Conservation (phyloP, 768 basidiomycete genomes). For the Coprinopsis marcescibilis region DNA sequence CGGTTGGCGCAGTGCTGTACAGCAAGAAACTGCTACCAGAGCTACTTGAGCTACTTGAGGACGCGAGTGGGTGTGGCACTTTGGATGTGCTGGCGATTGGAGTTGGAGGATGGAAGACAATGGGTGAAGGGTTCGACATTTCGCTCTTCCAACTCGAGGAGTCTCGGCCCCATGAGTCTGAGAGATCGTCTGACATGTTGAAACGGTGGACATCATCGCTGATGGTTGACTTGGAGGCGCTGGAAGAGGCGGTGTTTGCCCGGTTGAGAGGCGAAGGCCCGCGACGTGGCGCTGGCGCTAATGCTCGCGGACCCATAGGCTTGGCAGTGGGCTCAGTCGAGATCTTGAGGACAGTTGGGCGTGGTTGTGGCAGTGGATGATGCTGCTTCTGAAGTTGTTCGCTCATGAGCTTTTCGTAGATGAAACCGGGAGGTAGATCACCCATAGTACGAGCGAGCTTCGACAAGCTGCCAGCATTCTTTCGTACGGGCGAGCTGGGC, state of each 20-base stretch:
- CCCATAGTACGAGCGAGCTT: neutral
- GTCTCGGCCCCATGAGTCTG: constrained; percentile 1
- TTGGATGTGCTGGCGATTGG: neutral
- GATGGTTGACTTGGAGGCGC: neutral
- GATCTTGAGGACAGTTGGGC: neutral
- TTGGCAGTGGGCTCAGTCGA: too few species aligned
- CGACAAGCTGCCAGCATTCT: neutral
- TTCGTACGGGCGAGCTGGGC: neutral
- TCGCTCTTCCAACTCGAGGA: neutral
- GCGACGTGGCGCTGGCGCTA: neutral
- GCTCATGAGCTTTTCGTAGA: neutral
- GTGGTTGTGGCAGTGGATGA: too few species aligned
- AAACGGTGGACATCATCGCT: constrained; percentile 4
- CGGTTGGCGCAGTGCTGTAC: neutral
- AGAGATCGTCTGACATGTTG: neutral
- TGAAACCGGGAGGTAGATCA: neutral
- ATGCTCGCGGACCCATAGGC: too few species aligned
- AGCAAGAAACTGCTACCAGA: neutral
- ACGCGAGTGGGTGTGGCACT: neutral
- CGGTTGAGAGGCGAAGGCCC: neutral
- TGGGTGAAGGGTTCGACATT: neutral
- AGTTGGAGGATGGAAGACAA: constrained; percentile 3
- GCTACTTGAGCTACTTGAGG: neutral
- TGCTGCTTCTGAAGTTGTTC: neutral
- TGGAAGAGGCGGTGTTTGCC: neutral